Evolutionary conservation across 1,284 basidiomycete genomes (phyloP).

Genomic region (Tilletia indica): DNA sequence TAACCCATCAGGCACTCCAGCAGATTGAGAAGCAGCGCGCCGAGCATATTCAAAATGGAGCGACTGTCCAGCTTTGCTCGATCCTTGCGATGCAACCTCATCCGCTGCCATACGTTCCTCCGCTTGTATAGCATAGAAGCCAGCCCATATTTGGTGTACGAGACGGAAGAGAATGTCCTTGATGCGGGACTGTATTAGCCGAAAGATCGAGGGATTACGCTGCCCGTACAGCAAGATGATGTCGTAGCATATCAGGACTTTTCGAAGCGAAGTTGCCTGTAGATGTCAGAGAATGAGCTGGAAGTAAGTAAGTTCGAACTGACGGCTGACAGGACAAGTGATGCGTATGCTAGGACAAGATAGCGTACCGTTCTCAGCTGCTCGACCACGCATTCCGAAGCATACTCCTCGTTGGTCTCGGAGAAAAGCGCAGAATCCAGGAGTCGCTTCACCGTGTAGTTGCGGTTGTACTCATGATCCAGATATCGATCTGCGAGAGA

Average conservation of each 20-base stretch:
- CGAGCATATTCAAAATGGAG: constrained; percentile 19
- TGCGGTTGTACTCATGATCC: constrained; percentile 33
- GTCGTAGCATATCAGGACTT: constrained; percentile 75
- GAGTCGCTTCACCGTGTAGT: constrained; percentile 38
- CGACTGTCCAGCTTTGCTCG: constrained; percentile 2
- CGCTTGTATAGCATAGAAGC: constrained; percentile 49
- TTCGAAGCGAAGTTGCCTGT: constrained; percentile 73
- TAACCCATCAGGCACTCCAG: not conserved
- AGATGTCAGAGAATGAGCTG: not conserved
- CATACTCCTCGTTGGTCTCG: constrained; percentile 32
- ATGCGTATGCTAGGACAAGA: not conserved
- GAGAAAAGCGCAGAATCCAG: constrained; percentile 33
- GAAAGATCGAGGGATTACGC: constrained; percentile 32
- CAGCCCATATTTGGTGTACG: constrained; percentile 54
- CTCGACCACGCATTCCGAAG: constrained; percentile 25
- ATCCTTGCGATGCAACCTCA: not conserved
- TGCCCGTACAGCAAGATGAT: constrained; percentile 72
- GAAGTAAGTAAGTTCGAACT: not conserved
- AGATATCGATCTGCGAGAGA: constrained; percentile 24
- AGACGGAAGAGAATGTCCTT: constrained; percentile 43
- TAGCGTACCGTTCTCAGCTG: constrained; percentile 16
- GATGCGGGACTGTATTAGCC: constrained; percentile 31
- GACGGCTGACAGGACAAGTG: not conserved
- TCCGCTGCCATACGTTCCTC: constrained; percentile 20
- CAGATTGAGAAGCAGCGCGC: not conserved